phyloP scores from a whole-genome alignment of 202 grass and related monocot species.

The Cymbopogon flexuosus region DNA sequence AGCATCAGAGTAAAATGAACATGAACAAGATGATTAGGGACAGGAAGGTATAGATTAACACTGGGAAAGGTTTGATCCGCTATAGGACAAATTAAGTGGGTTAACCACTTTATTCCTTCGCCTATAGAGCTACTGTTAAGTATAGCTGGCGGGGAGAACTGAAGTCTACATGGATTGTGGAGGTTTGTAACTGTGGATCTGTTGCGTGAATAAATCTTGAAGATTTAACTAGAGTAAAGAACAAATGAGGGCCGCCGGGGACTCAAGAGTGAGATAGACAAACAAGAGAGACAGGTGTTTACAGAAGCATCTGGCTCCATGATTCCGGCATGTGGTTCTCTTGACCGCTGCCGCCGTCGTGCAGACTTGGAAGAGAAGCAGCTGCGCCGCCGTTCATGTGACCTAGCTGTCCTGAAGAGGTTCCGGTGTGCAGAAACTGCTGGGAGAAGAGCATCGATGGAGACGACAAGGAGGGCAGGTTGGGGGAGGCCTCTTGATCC shows the following conservation, averaged over 20 bases:
- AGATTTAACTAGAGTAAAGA: neutral
- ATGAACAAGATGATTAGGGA: constrained; percentile 31
- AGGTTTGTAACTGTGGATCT: constrained; percentile 18
- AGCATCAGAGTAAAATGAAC: constrained; percentile 31
- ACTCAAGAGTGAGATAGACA: neutral
- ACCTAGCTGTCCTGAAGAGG: constrained; percentile 28
- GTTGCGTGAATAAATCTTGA: constrained; percentile 1
- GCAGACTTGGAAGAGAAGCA: constrained; percentile 34
- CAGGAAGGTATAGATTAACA: constrained; percentile 11
- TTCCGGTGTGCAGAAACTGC: constrained; percentile 32
- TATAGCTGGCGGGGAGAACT: neutral
- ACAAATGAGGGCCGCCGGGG: neutral
- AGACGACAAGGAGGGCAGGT: constrained; percentile 54
- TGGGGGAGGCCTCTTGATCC: constrained; percentile 45
- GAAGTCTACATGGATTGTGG: constrained; percentile 18
- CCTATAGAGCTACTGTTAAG: constrained; percentile 31
- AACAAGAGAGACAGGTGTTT: constrained; percentile 5
- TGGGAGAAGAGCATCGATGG: constrained; percentile 51
- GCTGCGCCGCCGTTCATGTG: constrained; percentile 14
- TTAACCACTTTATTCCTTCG: constrained; percentile 51
- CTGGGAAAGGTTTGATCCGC: constrained; percentile 34
- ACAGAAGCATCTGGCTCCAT: constrained; percentile 77
- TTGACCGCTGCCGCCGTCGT: constrained; percentile 25
- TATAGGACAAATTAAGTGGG: constrained; percentile 43
- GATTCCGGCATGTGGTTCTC: constrained; percentile 56